Conservation (phyloP, 306 rosid species). For the Oemleria cerasiformis region DNA sequence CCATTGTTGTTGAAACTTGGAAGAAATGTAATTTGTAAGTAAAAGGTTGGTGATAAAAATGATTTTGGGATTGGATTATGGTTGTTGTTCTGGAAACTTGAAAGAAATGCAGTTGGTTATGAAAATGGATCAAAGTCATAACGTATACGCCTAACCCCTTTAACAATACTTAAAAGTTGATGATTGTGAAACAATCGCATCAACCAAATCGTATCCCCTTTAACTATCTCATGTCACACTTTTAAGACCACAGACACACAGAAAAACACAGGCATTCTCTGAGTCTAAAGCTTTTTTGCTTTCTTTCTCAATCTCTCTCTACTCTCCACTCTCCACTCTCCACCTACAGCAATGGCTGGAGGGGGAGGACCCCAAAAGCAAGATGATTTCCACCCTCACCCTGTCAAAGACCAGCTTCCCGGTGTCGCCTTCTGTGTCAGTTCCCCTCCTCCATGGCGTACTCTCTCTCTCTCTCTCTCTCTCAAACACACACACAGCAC, state of each 20-base stretch:
- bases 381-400: conserved; percentile 71
- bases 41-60: neutral
- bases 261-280: neutral
- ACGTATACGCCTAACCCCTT: neutral
- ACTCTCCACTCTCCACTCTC: neutral
- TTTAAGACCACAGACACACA: neutral
- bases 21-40: neutral
- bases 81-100: no score
- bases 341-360: conserved; percentile 21
- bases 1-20: neutral
- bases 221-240: neutral
- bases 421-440: conserved; percentile 69
- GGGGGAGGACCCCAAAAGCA: conserved; percentile 34
- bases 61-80: neutral
- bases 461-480: neutral
- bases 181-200: neutral
- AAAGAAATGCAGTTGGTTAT: no score
- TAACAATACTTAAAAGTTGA: neutral
- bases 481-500: neutral
- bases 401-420: conserved; percentile 78
- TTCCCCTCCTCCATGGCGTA: conserved; percentile 84
- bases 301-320: neutral
- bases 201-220: no score
- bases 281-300: neutral
- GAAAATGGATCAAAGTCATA: no score